phyloP scores from a whole-genome alignment of 2,329 filamentous ascomycete genomes.

The Claviceps pusilla region DNA sequence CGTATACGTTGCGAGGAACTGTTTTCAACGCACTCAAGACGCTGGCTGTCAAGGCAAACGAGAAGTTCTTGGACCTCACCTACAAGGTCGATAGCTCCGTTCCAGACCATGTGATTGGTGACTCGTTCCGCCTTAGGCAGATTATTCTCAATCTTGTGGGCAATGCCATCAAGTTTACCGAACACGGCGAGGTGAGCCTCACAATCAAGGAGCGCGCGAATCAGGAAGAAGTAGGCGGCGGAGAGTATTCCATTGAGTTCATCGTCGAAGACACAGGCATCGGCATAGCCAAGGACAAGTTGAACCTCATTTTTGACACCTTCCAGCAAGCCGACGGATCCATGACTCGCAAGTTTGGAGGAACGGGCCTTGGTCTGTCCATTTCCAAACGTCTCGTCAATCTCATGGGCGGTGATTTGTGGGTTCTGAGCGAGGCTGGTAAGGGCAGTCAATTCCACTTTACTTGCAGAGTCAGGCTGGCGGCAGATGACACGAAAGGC shows the following conservation, averaged over 20 bases:
- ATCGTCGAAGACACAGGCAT: conserved; percentile 93
- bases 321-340: conserved; percentile 98
- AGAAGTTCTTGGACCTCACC: conserved; percentile 82
- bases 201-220: conserved; percentile 62
- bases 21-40: conserved; percentile 97
- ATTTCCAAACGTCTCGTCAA: conserved; percentile 93
- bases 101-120: conserved; percentile 87
- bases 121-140: conserved; percentile 89
- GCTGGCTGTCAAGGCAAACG: conserved; percentile 90
- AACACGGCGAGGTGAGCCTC: conserved; percentile 88
- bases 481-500: conserved; percentile 59
- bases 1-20: conserved; percentile 82
- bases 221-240: conserved; percentile 45
- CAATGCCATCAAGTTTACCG: conserved; percentile 98
- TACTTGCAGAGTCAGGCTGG: conserved; percentile 78
- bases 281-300: conserved; percentile 86
- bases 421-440: conserved; percentile 86
- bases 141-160: conserved; percentile 95
- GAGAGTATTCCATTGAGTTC: conserved; percentile 90
- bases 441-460: conserved; percentile 93
- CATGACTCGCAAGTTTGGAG: conserved; percentile 89
- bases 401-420: conserved; percentile 90
- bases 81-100: conserved; percentile 89
- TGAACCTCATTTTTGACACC: conserved; percentile 94
- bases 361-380: conserved; percentile 82